A percentile compares a stretch with the other conserved stretches of the same genome.
phyloP scores from a whole-genome alignment of 2,329 filamentous ascomycete genomes.

The Aspergillus hortae region DNA sequence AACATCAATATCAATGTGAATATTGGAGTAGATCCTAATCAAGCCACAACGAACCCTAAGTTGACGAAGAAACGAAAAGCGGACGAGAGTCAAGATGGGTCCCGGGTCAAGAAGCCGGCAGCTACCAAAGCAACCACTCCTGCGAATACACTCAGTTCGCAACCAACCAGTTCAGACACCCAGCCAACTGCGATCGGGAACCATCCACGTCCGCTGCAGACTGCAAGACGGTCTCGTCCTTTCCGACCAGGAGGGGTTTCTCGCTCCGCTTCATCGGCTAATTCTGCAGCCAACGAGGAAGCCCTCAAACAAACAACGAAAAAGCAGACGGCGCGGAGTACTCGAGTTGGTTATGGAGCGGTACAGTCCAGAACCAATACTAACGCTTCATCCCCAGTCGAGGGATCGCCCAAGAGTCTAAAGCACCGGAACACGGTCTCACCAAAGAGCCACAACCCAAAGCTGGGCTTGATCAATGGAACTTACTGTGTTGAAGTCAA shows the following conservation, averaged over 20 bases:
- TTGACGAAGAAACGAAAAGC: background rate
- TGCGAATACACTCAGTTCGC: background rate
- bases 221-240: background rate
- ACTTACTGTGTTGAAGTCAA: background rate
- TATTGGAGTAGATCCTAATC: background rate
- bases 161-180: background rate
- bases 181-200: background rate
- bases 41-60: background rate
- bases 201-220: background rate
- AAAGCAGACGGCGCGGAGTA: background rate
- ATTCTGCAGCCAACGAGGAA: background rate
- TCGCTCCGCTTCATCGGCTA: background rate
- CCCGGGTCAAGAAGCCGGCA: background rate
- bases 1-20: constrained; percentile 43
- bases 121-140: background rate
- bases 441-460: background rate
- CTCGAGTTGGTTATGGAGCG: background rate
- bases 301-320: background rate
- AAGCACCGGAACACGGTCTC: too few relatives aligned
- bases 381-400: background rate
- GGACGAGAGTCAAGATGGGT: background rate
- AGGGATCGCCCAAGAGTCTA: background rate
- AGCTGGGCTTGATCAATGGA: background rate
- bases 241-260: background rate
- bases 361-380: background rate